Evolutionary conservation across 1,284 basidiomycete species (phyloP), one percentile per base, ranked within the genome.

Genomic region (Moniliella sp.): DNA sequence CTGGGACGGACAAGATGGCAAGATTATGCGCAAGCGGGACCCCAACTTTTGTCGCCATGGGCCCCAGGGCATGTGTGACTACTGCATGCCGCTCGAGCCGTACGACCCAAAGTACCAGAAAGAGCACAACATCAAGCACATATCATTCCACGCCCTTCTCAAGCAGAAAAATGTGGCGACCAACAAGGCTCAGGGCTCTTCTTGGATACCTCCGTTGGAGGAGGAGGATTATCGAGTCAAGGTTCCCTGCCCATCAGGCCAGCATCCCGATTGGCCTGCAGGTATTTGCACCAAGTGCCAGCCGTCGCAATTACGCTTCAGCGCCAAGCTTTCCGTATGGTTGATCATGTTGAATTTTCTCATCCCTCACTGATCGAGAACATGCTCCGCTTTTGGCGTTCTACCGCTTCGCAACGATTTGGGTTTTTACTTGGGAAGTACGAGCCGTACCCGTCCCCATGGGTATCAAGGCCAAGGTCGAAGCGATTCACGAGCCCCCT

Each of bases 81-180:
- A 97, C 57, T 99, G 88, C 65, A 94, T 91, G 82, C 91, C 88
- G 13, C 65, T 97, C 18, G 88, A 97, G 66, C 91, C 91, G 0
- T 94, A 84, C 65, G 88, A 99, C 63, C 64, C 74, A 3, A 73
- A 71, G 31, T 93, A 88, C 61, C 88, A 94, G 61, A 69, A 76
- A 28, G 74, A 83, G 52, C 69, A 94, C 52, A 74, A 66, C 50
- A 91, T 97, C 68, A 99, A 99, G 63, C 86, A 94, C 62, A 69
- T 97, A 12, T 97, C 88, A 3, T 97, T 78, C 61, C 81, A 94
- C 58, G 76, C 91, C 1, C 78, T 93, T 62, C 67, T 99, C 16
- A 73, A 73, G 43, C 86, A 93, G 64, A 66, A 88, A 16, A 58
- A 65, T 40, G 33, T 32, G 15, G 40, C 46, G 14, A 50, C 53